A percentile compares a stretch with the other conserved stretches of the same genome.
Evolutionary conservation across 2,329 filamentous ascomycete species (phyloP).

Genomic region (Fusarium robinianum): DNA sequence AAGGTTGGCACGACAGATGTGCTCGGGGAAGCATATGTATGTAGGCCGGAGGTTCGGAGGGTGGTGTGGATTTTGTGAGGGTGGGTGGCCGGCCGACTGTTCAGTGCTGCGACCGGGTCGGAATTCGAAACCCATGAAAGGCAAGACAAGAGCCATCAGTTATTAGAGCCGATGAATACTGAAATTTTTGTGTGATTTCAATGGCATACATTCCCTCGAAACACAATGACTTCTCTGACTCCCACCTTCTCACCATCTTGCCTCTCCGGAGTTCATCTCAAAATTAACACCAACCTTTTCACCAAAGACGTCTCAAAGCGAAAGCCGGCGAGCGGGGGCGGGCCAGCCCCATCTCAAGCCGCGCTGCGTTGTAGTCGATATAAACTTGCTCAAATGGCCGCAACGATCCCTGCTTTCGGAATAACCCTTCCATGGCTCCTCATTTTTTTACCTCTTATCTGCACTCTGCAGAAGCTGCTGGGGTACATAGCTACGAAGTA

Average conservation of each 20-base stretch:
- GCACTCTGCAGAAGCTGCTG: too few species aligned
- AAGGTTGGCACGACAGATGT: not conserved
- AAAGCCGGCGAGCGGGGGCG: conserved; percentile 18
- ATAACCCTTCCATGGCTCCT: not conserved
- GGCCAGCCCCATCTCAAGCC: conserved; percentile 14
- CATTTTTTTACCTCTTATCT: not conserved
- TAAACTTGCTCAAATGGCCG: conserved; percentile 51
- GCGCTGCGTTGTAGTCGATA: conserved; percentile 23
- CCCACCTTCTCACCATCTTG: not conserved
- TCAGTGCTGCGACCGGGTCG: not conserved
- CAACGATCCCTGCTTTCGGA: conserved; percentile 31
- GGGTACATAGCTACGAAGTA: too few species aligned
- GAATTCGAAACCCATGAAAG: conserved; percentile 1
- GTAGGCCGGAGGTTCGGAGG: conserved; percentile 22
- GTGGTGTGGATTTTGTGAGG: conserved; percentile 20
- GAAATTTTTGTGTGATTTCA: too few species aligned
- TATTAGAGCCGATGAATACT: too few species aligned
- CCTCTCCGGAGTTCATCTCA: not conserved
- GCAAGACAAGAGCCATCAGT: too few species aligned
- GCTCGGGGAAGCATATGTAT: conserved; percentile 12
- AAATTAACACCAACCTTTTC: conserved; percentile 4
- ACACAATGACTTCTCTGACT: too few species aligned
- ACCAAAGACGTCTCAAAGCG: not conserved
- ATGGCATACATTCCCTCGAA: too few species aligned
- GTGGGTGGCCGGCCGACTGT: conserved; percentile 19